Base-by-base conservation (phyloP, 129 eudicot species). In the Artemisia annua region DNA sequence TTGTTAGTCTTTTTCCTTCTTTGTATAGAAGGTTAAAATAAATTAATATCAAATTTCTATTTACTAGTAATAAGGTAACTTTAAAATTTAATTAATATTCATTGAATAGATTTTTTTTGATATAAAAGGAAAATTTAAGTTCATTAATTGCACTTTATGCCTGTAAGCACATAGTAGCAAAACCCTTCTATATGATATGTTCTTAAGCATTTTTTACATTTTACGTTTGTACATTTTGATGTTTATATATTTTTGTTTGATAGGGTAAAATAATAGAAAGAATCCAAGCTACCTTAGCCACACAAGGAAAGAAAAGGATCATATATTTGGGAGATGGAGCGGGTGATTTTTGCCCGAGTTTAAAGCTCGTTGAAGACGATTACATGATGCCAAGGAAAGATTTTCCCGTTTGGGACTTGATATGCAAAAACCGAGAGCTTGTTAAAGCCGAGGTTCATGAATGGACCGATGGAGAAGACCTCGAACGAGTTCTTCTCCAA, bases 371-470 rank as follows among this genome's bases (percentile, higher is more conserved):
- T 2, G 82, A 72, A 19, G 75, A 67, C n/a, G 95, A 92, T 75
- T 78, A 58, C 68, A 72, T 89, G 86, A 85, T 92, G 95, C 98
- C 98, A 11, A 89, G 96, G 48, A 92, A 89, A 80, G 72, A 92
- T 59, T 89, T 74, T 22, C 96, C 95, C 0, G 90, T 81, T 30
- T 92, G 96, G 98, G 95, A 89, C 6, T 84, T 92, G 71, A 92
- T 89, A 48, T 78, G 90, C 70, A 19, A 84, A 64, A 89, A 92
- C 48, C 84, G 82, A 3, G 50, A 24, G 1, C 79, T 77, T n/a
- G 19, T 92, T 10, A 80, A 74, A 20, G 83, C 95, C 3, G 76
- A 74, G 44, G 75, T 89, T 18, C 87, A 82, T 53, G 95, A 87
- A 69, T 92, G 94, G 96, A 53, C 30, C 1, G 79, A 91, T 22